Conservation (phyloP, 441 rosid genomes). For the Raphanus hybrid region DNA sequence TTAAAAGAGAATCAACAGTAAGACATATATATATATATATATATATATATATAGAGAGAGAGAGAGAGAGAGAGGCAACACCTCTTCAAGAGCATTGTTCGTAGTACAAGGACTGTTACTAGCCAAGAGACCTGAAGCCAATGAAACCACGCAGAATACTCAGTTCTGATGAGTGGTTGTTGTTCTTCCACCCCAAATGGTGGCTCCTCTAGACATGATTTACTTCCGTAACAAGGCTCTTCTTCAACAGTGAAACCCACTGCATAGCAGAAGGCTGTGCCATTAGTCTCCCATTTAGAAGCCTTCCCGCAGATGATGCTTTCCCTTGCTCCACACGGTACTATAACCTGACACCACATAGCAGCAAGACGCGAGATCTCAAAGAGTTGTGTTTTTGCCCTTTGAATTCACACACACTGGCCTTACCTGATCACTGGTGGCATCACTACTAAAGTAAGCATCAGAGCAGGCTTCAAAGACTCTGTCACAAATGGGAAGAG, state of each 20-base stretch:
- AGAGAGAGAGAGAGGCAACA: conserved; percentile 21
- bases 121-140: conserved; percentile 32
- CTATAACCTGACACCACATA: conserved; percentile 59
- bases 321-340: conserved; percentile 79
- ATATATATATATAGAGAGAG: no score
- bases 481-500: conserved; percentile 70
- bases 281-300: conserved; percentile 74
- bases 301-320: conserved; percentile 79
- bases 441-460: conserved; percentile 84
- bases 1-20: neutral
- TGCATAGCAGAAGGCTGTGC: conserved; percentile 73
- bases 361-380: conserved; percentile 25
- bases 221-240: conserved; percentile 73
- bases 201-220: conserved; percentile 57
- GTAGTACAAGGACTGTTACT: neutral
- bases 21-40: neutral
- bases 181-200: conserved; percentile 48
- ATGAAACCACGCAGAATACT: conserved; percentile 48
- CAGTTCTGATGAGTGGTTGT: conserved; percentile 44
- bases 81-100: conserved; percentile 49
- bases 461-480: conserved; percentile 70
- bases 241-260: conserved; percentile 68
- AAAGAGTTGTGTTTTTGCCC: neutral
- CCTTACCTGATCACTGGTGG: conserved; percentile 55
- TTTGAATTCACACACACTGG: neutral